A percentile compares a stretch with the other conserved stretches of the same genome.
Conservation (phyloP, 176 grass and related monocot genomes). For the Saccharum officinarum region DNA sequence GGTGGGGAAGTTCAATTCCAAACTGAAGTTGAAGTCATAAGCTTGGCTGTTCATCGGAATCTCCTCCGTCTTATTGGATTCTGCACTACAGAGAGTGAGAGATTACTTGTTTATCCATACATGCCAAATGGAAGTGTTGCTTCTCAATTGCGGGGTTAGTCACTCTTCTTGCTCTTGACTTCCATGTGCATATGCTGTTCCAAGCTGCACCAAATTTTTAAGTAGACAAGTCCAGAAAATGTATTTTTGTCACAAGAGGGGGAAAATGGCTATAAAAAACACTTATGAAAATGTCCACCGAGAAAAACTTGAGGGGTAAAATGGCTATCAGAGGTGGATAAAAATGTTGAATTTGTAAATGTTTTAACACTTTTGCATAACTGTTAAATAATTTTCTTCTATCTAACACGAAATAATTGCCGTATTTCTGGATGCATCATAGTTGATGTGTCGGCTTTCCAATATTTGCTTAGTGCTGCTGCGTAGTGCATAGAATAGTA, state of each 20-base stretch:
- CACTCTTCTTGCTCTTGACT: conserved; percentile 1
- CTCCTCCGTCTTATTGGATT: conserved; percentile 88
- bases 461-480: neutral
- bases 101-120: conserved; percentile 92
- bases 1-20: conserved; percentile 92
- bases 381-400: neutral
- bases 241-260: neutral
- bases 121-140: conserved; percentile 99
- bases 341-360: neutral
- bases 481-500: neutral
- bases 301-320: neutral
- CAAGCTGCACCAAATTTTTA: neutral
- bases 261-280: neutral
- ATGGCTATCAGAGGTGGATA: neutral
- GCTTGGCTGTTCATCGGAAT: conserved; percentile 95
- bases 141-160: conserved; percentile 88
- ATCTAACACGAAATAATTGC: neutral
- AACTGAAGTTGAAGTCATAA: conserved; percentile 98
- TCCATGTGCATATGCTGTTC: conserved; percentile 7
- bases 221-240: neutral
- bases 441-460: neutral
- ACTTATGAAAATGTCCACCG: neutral
- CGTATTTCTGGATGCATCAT: neutral
- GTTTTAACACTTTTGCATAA: neutral
- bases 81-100: conserved; percentile 80